Conservation (phyloP, 2,329 filamentous ascomycete genomes). For the Fusarium irregulare region DNA sequence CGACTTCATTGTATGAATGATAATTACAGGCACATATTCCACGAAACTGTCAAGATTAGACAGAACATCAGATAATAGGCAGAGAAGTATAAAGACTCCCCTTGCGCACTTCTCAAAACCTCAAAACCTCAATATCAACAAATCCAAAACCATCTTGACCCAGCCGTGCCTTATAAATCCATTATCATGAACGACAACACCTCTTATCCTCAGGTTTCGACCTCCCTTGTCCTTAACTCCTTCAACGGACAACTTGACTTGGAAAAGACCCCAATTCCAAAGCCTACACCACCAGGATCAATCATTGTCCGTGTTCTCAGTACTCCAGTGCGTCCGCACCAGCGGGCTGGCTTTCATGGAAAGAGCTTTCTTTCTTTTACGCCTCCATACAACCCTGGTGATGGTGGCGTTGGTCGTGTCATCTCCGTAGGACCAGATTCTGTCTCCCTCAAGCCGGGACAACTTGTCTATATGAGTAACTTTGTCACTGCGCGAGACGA, state of each 20-base stretch:
- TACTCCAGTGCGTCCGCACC: constrained; percentile 27
- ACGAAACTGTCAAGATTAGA: too few species aligned
- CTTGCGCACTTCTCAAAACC: background rate
- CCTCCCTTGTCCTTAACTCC: constrained; percentile 15
- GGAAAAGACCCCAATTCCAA: constrained; percentile 1
- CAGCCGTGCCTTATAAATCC: background rate
- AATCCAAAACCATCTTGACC: background rate
- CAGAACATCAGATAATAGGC: accelerated
- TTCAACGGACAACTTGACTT: constrained; percentile 25
- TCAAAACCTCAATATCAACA: background rate
- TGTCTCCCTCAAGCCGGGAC: constrained; percentile 11
- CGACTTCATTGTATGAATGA: background rate
- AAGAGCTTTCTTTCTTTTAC: constrained; percentile 15
- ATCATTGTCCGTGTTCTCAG: constrained; percentile 27
- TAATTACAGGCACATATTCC: accelerated
- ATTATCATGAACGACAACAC: background rate
- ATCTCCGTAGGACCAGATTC: constrained; percentile 24
- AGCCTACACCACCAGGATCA: background rate
- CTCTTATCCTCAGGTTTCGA: background rate
- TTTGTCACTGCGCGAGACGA: constrained; percentile 26
- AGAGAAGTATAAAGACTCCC: background rate
- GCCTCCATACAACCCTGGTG: constrained; percentile 11
- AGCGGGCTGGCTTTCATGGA: constrained; percentile 22
- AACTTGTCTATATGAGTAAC: constrained; percentile 33
- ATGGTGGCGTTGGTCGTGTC: constrained; percentile 8